phyloP scores from a whole-genome alignment of 2,329 filamentous ascomycete species.

The Zymoseptoria crescenta region DNA sequence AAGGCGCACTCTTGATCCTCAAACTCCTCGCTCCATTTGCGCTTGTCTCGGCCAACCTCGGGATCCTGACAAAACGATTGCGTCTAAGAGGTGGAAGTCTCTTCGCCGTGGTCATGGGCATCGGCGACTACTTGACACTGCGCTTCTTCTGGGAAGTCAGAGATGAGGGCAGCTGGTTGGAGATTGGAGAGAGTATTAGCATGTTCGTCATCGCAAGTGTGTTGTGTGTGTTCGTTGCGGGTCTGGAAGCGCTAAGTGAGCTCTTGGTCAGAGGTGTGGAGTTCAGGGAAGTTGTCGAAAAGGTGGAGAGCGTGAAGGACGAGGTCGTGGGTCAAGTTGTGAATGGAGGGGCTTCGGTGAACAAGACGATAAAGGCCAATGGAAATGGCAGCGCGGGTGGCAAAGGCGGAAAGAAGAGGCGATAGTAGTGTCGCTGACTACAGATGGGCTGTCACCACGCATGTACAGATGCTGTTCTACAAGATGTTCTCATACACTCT shows the following conservation, averaged over 20 bases:
- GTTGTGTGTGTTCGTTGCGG: conserved; percentile 83
- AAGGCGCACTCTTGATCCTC: conserved; percentile 75
- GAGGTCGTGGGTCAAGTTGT: not conserved
- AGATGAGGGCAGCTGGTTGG: conserved; percentile 93
- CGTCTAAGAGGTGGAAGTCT: conserved; percentile 79
- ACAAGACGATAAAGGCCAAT: not conserved
- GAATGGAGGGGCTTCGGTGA: not conserved
- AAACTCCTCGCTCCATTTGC: conserved; percentile 93
- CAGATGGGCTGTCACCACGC: not conserved
- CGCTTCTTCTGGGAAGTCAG: conserved; percentile 98
- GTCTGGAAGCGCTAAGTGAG: conserved; percentile 76
- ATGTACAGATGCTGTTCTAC: too few relatives aligned
- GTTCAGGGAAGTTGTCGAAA: conserved; percentile 38
- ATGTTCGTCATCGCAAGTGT: conserved; percentile 91
- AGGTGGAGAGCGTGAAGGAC: not conserved
- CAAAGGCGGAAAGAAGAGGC: not conserved
- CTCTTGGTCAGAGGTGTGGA: conserved; percentile 74
- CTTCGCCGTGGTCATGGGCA: conserved; percentile 89
- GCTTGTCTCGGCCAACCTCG: conserved; percentile 86
- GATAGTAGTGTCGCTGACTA: not conserved
- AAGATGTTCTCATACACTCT: too few relatives aligned
- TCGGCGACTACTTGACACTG: conserved; percentile 84
- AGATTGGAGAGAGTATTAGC: conserved; percentile 93
- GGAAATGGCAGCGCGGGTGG: not conserved
- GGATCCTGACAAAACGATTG: conserved; percentile 76